Base-by-base conservation (phyloP, 1,284 basidiomycete species). In the Moesziomyces aphidis region DNA sequence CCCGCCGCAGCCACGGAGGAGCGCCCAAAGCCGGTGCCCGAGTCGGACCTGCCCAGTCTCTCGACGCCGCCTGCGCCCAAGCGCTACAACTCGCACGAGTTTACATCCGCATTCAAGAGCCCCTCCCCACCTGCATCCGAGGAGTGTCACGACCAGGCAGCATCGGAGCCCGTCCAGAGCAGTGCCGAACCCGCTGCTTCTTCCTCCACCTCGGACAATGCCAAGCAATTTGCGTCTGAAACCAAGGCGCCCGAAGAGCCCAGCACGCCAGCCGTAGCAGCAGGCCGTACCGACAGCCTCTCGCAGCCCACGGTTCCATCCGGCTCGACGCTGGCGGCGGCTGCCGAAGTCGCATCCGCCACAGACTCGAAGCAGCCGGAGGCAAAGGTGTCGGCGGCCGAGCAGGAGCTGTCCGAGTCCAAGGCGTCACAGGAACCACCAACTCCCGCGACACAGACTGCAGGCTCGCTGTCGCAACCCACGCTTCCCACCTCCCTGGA, bases 11-110 rank as follows among this genome's bases (percentile, higher is more conserved):
- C 39, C 39, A 42, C 39, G 7, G 39, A 42, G 9, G 49, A 57
- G 43, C 63, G 57, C 9, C 68, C 67, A 11, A 43, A 55, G 45
- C 68, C 55, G 10, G 54, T 61, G 19, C 57, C 66, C 17, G 63
- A 62, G 48, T 22, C 63, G 9, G 56, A 66, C n/a, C 62, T 62
- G 22, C 61, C 64, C 11, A 45, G 31, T 1, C 24, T 63, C 19
- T 36, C 64, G 5, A 43, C 49, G 17, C 59, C 63, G 15, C 71
- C 71, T 2, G 23, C 48, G 23, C 73, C 73, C 3, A 75, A 72
- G 34, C 61, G 73, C 39, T 75, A 71, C 64, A 75, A 75, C 39
- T 75, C 73, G 39, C 68, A 75, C 58, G 63, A 67, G 36, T 60
- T 74, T 23, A 74, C 72, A 2, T 45, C 53, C 15, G 72, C 72